Conservation (phyloP, 108 stramenopile genomes). For the Cylindrotheca fusiformis region DNA sequence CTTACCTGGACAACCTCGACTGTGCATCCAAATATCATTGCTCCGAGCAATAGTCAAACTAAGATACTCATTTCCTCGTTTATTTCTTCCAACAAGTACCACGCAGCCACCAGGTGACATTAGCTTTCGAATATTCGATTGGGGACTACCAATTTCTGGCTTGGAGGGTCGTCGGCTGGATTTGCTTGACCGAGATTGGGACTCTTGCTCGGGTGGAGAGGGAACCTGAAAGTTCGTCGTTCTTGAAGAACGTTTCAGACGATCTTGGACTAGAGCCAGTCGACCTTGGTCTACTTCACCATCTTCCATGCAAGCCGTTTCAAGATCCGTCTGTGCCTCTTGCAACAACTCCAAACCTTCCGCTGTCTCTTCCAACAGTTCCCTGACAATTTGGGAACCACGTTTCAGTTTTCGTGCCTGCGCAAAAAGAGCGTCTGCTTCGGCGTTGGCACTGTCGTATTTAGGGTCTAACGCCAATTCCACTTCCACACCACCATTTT, state of each 20-base stretch:
- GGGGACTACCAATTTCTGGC: conserved; percentile 39
- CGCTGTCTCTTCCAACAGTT: conserved; percentile 51
- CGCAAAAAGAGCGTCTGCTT: conserved; percentile 81
- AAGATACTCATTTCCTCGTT: conserved; percentile 81
- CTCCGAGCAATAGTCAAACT: conserved; percentile 66
- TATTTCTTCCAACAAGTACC: conserved; percentile 82
- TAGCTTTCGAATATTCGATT: conserved; percentile 60
- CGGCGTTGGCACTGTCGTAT: conserved; percentile 62
- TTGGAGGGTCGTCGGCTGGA: conserved; percentile 10
- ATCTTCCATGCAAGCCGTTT: conserved; percentile 30
- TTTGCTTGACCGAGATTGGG: conserved; percentile 20
- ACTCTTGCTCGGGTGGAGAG: conserved; percentile 8
- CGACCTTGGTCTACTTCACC: conserved; percentile 51
- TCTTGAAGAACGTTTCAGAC: conserved; percentile 53
- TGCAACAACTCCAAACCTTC: conserved; percentile 41
- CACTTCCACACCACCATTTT: conserved; percentile 64
- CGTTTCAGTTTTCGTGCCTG: conserved; percentile 79
- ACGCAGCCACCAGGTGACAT: conserved; percentile 66
- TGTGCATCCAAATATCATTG: conserved; percentile 86
- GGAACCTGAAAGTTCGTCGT: conserved; percentile 56
- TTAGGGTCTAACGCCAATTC: conserved; percentile 54
- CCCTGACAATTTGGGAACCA: conserved; percentile 64
- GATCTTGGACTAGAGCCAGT: conserved; percentile 54
- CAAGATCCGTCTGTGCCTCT: conserved; percentile 49
- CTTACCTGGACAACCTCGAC: conserved; percentile 20